phyloP scores from a whole-genome alignment of 1,139 yeast species.

The Nakaseomyces kungkrabaensis region DNA sequence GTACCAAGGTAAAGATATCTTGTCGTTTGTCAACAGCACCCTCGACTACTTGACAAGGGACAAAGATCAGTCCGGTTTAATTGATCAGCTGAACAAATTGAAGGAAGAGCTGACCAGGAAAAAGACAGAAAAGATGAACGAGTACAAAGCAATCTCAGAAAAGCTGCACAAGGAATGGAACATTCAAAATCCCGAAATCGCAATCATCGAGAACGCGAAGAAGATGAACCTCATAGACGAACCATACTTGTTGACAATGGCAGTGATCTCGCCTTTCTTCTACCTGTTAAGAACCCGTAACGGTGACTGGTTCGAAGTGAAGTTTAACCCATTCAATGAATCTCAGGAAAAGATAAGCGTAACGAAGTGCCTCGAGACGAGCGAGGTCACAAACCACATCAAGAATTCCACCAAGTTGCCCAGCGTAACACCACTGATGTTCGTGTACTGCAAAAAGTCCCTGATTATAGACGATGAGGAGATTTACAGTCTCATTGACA shows the following conservation, averaged over 20 bases:
- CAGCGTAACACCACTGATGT: constrained; percentile 25
- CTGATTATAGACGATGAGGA: constrained; percentile 12
- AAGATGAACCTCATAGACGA: constrained; percentile 21
- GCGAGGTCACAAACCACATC: constrained; percentile 17
- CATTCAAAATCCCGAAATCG: constrained; percentile 21
- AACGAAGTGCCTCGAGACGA: constrained; percentile 11
- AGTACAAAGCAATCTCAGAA: constrained; percentile 20
- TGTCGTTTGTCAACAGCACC: constrained; percentile 21
- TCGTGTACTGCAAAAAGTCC: constrained; percentile 18
- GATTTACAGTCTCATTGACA: constrained; percentile 11
- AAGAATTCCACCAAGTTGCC: constrained; percentile 18
- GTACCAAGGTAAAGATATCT: constrained; percentile 26
- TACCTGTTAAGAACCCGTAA: constrained; percentile 17
- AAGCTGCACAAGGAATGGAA: constrained; percentile 23
- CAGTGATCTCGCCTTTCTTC: constrained; percentile 22
- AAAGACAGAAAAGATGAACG: constrained; percentile 16
- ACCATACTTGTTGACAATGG: constrained; percentile 21
- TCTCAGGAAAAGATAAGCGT: constrained; percentile 13
- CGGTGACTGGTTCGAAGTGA: constrained; percentile 18
- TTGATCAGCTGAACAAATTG: constrained; percentile 10
- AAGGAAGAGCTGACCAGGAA: constrained; percentile 12
- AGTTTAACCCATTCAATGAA: constrained; percentile 9
- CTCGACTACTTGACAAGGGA: constrained; percentile 18
- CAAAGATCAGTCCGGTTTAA: constrained; percentile 6
- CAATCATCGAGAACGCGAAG: constrained; percentile 19